phyloP scores from a whole-genome alignment of 202 grass and related monocot species.

The Panicum hallii region DNA sequence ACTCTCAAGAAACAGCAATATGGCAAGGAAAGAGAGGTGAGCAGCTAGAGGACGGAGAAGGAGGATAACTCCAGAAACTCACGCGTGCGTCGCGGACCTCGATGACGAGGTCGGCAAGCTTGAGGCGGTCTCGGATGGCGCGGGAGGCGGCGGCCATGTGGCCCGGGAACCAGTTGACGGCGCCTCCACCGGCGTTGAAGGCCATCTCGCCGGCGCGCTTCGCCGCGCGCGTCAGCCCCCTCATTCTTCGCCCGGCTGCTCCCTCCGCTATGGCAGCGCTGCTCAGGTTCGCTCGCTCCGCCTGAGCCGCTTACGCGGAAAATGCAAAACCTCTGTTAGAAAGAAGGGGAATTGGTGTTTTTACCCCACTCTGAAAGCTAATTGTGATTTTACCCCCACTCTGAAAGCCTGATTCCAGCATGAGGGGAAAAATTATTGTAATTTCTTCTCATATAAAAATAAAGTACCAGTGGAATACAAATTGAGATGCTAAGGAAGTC shows the following conservation, averaged over 20 bases:
- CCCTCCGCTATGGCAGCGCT: not conserved
- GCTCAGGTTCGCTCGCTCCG: not conserved
- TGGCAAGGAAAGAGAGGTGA: not conserved
- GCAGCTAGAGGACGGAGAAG: not conserved
- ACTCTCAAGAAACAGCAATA: not conserved
- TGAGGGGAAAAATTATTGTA: no score
- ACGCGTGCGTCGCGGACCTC: slow-evolving; percentile 96
- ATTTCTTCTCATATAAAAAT: no score
- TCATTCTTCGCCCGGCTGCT: slow-evolving; percentile 33
- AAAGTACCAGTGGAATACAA: no score
- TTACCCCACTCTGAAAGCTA: no score
- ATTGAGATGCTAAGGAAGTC: no score
- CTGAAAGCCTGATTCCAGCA: no score
- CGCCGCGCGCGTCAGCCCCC: slow-evolving; percentile 46
- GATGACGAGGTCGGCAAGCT: slow-evolving; percentile 88
- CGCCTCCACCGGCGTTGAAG: slow-evolving; percentile 74
- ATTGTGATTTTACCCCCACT: no score
- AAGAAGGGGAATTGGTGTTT: no score
- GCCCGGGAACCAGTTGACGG: slow-evolving; percentile 92
- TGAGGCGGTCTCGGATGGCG: slow-evolving; percentile 90
- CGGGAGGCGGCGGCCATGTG: slow-evolving; percentile 94
- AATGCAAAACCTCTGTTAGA: no score
- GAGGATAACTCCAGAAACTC: slow-evolving; percentile 10
- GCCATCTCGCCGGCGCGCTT: slow-evolving; percentile 87
- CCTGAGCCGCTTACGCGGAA: no score